Conservation (phyloP, 805 yeast genomes). For the Saturnispora silvae region DNA sequence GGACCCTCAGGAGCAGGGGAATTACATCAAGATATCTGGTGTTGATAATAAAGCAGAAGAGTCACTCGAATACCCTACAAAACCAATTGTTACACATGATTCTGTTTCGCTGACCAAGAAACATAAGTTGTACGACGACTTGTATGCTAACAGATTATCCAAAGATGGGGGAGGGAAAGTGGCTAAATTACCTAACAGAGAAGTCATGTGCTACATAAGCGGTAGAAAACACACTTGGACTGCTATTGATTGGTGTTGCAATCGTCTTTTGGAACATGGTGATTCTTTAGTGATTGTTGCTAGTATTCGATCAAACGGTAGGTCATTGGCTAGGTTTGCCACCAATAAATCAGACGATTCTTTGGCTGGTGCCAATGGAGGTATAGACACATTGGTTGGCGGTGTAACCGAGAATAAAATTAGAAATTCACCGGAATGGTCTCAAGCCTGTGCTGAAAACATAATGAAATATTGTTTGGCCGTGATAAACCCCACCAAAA, state of each 20-base stretch:
- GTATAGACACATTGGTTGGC: slow-evolving; percentile 5
- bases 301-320: slow-evolving; percentile 29
- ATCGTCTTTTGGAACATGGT: slow-evolving; percentile 45
- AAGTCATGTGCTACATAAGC: slow-evolving; percentile 51
- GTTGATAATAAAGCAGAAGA: too few relatives aligned
- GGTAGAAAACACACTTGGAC: slow-evolving; percentile 80
- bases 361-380: too few relatives aligned
- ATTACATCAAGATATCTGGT: too few relatives aligned
- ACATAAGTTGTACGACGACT: slow-evolving; percentile 37
- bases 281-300: slow-evolving; percentile 59
- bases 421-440: slow-evolving; percentile 37
- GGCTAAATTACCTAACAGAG: slow-evolving; percentile 38
- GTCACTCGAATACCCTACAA: slow-evolving; percentile 29
- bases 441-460: slow-evolving; percentile 35
- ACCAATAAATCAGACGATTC: slow-evolving; percentile 14
- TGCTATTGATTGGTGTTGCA: slow-evolving; percentile 60
- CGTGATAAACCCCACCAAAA: slow-evolving; percentile 34
- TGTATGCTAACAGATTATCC: slow-evolving; percentile 31
- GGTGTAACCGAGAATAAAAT: slow-evolving; percentile 25
- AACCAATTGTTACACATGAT: slow-evolving; percentile 30
- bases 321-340: slow-evolving; percentile 15
- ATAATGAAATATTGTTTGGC: slow-evolving; percentile 43
- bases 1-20: too few relatives aligned
- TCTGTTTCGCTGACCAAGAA: slow-evolving; percentile 35
- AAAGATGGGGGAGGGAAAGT: too few relatives aligned